Evolutionary conservation across 2,329 filamentous ascomycete species (phyloP), one percentile per base, ranked within the genome.

Genomic region (Celoporthe dispersa): DNA sequence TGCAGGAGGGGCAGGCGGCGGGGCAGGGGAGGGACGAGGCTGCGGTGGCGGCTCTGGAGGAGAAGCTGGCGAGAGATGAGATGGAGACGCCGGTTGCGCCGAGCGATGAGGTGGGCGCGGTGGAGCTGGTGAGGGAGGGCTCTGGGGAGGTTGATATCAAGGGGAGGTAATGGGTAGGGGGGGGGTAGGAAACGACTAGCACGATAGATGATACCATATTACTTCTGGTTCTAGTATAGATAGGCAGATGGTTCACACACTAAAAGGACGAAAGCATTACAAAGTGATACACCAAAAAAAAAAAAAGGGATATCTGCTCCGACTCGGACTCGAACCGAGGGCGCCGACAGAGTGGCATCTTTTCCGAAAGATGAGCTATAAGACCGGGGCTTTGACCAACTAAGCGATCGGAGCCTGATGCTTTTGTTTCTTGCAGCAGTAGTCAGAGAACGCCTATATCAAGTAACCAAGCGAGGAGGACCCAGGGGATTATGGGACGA

Each of bases 81-180:
- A 78, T 82, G 55, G 85, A 88, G 61, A 85, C 84, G 9, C 80
- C 84, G 41, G 78, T 85, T 6, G 82, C 86, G 39, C 84, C 85
- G 2, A 84, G 87, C 70, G 75, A 72, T 28, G 75, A 76, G 62
- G 85, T 84, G 2, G 81, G 83, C 66, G 84, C 84, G 3, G 79
- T 79, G 66, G 85, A 85, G 37, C 78, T 91, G 59, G 84, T 88
- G 71, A 81, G 83, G 67, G 86, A 85, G 68, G 87, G 88, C 0
- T 88, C 90, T 76, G 87, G 85, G 0, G 79, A 86, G 76, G 84
- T 78, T 35, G 81, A 75, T 3, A 70, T 69, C n/a, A 66, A 72
- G 33, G 41, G 55, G 64, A 63, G 44, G 48, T 44, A 69, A 57
- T 44, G 62, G 44, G 12, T 12, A 31, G 60, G 16, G 6, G 11